These are phyloP conservation scores for Tremella fuciformis DNA, from an alignment of 768 basidiomycete genomes.

Conservation along the genomic window DNA sequence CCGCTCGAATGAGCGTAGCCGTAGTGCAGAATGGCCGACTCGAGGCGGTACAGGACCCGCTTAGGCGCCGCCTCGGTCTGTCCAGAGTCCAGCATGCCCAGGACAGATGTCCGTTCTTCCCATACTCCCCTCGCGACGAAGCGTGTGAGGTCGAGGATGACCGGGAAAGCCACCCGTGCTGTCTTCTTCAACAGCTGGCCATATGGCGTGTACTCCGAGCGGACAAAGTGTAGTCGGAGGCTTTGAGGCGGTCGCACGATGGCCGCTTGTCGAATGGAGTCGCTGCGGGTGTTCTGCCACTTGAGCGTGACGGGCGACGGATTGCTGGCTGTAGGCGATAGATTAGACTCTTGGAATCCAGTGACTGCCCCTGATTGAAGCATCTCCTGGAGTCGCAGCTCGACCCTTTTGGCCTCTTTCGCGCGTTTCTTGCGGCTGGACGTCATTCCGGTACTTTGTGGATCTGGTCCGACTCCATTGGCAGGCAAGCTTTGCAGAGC, in stretches of 20 bases:
- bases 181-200: constrained; percentile 75
- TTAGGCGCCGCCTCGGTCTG: constrained; percentile 53
- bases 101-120: constrained; percentile 28
- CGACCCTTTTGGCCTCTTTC: constrained; percentile 68
- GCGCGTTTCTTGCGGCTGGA: constrained; percentile 70
- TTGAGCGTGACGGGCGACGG: constrained; percentile 33
- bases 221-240: constrained; percentile 83
- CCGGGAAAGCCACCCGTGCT: constrained; percentile 74
- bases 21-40: constrained; percentile 85
- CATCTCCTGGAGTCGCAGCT: constrained; percentile 61
- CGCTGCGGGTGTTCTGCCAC: constrained; percentile 33
- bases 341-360: constrained; percentile 48
- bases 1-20: constrained; percentile 83
- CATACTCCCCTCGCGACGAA: constrained; percentile 54
- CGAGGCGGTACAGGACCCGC: constrained; percentile 75
- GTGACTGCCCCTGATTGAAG: constrained; percentile 68
- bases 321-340: constrained; percentile 12
- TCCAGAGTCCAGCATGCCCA: constrained; percentile 8
- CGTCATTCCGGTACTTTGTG: constrained; percentile 56
- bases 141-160: constrained; percentile 82
- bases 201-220: constrained; percentile 77
- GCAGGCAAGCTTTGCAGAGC: constrained; percentile 14
- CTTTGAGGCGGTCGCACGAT: constrained; percentile 71
- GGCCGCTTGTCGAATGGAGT: constrained; percentile 40
- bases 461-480: constrained; percentile 4